Percentiles rank a stretch among this genome's conserved stretches.
Evolutionary conservation across 805 yeast genomes (phyloP).

Genomic region (Maudiozyma barnettii): DNA sequence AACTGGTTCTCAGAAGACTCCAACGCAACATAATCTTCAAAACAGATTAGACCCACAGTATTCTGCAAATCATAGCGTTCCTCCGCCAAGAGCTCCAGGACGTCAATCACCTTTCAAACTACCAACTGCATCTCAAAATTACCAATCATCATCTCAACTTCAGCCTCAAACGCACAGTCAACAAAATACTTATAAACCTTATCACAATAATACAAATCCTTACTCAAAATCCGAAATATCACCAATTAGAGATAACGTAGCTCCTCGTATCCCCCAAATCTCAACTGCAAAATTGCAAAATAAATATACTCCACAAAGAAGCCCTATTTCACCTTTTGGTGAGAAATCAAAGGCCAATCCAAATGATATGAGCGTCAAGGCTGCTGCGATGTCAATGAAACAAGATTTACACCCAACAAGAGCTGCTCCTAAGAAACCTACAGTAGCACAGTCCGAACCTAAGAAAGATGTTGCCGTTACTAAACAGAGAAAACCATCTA

Average conservation of each 20-base stretch:
- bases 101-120: slow-evolving; percentile 3
- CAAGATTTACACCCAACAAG: slow-evolving; percentile 16
- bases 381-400: slow-evolving; percentile 30
- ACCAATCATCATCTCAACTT: slow-evolving; percentile 23
- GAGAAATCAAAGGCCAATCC: slow-evolving; percentile 1
- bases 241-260: not conserved
- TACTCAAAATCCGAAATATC: slow-evolving; percentile 9
- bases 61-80: slow-evolving; percentile 1
- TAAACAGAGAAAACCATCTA: slow-evolving; percentile 40
- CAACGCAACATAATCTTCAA: slow-evolving; percentile 11
- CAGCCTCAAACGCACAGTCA: slow-evolving; percentile 9
- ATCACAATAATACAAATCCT: slow-evolving; percentile 20
- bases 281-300: not conserved
- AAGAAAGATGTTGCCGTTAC: slow-evolving; percentile 26
- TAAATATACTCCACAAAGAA: slow-evolving; percentile 7
- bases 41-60: slow-evolving; percentile 3
- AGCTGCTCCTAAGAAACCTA: slow-evolving; percentile 28
- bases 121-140: slow-evolving; percentile 6
- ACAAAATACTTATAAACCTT: slow-evolving; percentile 12
- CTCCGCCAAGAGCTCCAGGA: slow-evolving; percentile 2
- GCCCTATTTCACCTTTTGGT: slow-evolving; percentile 16
- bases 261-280: not conserved
- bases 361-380: slow-evolving; percentile 26
- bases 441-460: slow-evolving; percentile 6
- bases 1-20: slow-evolving; percentile 5